Evolutionary conservation across 208 protist genomes (phyloP).

Genomic region (Trypanosoma vivax): DNA sequence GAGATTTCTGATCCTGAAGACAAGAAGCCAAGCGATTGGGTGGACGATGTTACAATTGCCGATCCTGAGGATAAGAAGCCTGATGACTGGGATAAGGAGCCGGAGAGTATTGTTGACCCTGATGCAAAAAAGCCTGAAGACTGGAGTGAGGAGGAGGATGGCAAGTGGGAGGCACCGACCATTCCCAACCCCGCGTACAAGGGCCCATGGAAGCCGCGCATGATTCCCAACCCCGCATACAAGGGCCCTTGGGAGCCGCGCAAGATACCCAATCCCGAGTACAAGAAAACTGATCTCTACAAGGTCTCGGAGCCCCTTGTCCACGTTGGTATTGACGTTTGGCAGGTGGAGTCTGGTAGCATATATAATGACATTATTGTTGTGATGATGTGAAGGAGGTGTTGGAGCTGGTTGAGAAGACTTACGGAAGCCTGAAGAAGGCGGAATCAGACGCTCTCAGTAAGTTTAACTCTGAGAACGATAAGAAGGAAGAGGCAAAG

Average conservation of each 20-base stretch:
- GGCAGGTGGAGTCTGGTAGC: conserved; percentile 93
- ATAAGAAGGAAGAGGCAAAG: neutral
- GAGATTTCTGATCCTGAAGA: conserved; percentile 75
- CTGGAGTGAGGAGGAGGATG: conserved; percentile 90
- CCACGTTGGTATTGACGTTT: conserved; percentile 92
- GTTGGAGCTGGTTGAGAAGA: conserved; percentile 30
- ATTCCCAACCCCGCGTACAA: conserved; percentile 85
- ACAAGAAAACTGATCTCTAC: conserved; percentile 66
- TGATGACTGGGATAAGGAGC: conserved; percentile 83
- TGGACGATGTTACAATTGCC: conserved; percentile 60
- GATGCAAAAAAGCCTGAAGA: conserved; percentile 86
- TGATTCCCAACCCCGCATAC: conserved; percentile 92
- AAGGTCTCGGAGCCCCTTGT: conserved; percentile 43
- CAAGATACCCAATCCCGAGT: conserved; percentile 90
- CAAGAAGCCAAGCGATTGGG: conserved; percentile 86
- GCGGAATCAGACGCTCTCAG: conserved; percentile 17
- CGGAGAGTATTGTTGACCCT: conserved; percentile 82
- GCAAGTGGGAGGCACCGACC: conserved; percentile 76
- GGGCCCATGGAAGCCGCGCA: conserved; percentile 80
- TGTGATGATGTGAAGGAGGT: conserved; percentile 83
- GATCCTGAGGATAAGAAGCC: conserved; percentile 91
- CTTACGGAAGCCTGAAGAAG: conserved; percentile 19
- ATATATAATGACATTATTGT: conserved; percentile 96
- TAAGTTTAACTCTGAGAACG: conserved; percentile 3
- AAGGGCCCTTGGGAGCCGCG: conserved; percentile 90